Evolutionary conservation across 2,329 filamentous ascomycete genomes (phyloP).

Genomic region (Gaeumannomyces tritici): DNA sequence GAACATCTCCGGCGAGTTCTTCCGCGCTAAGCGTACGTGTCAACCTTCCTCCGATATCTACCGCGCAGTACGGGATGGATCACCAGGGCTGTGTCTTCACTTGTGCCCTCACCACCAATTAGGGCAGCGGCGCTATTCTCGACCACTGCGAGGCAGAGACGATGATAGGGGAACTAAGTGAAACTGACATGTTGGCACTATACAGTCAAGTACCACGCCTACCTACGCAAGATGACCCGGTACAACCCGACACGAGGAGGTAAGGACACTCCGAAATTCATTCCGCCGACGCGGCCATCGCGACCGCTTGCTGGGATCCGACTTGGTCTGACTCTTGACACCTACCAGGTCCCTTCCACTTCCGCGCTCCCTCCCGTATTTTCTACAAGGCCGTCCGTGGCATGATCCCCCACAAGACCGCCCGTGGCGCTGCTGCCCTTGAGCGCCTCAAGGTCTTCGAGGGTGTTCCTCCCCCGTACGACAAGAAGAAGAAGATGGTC

Average conservation of each 20-base stretch:
- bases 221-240: constrained; percentile 99
- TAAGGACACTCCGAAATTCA: constrained; percentile 42
- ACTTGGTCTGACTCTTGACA: neutral
- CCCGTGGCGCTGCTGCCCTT: constrained; percentile 89
- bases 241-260: constrained; percentile 99
- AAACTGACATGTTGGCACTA: constrained; percentile 13
- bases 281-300: neutral
- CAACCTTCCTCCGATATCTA: constrained; percentile 3
- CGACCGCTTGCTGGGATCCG: neutral
- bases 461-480: constrained; percentile 96
- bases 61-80: neutral
- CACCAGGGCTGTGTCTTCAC: neutral
- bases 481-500: constrained; percentile 99
- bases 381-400: constrained; percentile 99
- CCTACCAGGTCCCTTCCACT: constrained; percentile 90
- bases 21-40: constrained; percentile 98
- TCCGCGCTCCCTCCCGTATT: constrained; percentile 97
- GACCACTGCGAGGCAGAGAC: neutral
- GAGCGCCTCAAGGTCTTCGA: constrained; percentile 99
- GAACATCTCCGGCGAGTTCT: constrained; percentile 99
- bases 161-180: neutral
- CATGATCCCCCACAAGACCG: constrained; percentile 99
- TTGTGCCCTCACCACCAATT: neutral
- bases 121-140: neutral
- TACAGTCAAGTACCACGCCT: constrained; percentile 99